Evolutionary conservation across 208 protist genomes (phyloP).

Genomic region (Leishmania braziliensis): DNA sequence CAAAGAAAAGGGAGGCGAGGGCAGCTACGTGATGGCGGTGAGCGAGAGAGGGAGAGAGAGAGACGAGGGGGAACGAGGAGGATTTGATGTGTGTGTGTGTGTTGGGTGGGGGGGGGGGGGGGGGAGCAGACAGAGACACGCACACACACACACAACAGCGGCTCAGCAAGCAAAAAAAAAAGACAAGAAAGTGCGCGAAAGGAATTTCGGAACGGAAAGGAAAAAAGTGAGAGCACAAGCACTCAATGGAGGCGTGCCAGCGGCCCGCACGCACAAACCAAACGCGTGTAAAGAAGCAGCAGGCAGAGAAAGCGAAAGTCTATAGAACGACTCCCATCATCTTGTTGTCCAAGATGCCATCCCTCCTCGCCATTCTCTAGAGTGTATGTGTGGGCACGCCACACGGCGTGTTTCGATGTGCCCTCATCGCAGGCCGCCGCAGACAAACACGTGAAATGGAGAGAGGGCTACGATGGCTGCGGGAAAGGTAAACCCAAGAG

Average conservation of each 20-base stretch:
- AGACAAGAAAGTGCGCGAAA: neutral
- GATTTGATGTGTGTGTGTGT: neutral
- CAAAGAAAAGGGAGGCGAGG: neutral
- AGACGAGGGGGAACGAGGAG: neutral
- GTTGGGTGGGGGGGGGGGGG: neutral
- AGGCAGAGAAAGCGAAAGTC: neutral
- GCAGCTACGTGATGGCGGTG: neutral
- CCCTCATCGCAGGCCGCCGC: neutral
- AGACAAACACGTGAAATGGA: neutral
- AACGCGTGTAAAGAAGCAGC: neutral
- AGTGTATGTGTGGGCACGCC: neutral
- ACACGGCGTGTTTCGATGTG: neutral
- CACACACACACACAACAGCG: constrained; percentile 1
- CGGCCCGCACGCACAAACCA: neutral
- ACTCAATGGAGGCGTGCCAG: neutral
- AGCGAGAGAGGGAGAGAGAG: neutral
- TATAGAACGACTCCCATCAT: neutral
- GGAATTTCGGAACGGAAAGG: neutral
- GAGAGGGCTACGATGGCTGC: neutral
- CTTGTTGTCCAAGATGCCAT: neutral
- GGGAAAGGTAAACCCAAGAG: too few species aligned
- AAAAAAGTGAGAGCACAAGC: neutral
- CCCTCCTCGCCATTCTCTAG: neutral
- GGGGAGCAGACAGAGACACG: neutral
- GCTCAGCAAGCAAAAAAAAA: neutral